Percentiles rank a stretch among this genome's conserved stretches.
Conservation (phyloP, 495 filamentous ascomycete species). For the Chaetomium fimeti region DNA sequence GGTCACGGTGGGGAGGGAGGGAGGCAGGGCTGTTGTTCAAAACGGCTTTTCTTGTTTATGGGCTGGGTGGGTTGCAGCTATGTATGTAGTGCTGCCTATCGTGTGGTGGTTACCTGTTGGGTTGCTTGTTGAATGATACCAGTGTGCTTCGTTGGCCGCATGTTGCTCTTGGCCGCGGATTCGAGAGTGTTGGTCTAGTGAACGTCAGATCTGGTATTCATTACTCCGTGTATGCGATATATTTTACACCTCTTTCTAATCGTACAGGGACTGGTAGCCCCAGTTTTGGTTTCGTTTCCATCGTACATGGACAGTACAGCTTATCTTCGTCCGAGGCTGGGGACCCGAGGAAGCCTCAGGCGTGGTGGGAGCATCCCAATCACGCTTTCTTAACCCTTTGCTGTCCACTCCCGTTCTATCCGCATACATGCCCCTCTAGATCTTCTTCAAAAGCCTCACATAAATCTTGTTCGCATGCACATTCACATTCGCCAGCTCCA, state of each 20-base stretch:
- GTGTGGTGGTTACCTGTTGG: background rate
- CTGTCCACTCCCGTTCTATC: background rate
- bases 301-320: background rate
- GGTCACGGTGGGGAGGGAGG: background rate
- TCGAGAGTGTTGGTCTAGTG: background rate
- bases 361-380: background rate
- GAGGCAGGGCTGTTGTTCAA: background rate
- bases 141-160: background rate
- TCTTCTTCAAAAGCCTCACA: constrained; percentile 50
- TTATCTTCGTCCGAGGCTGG: background rate
- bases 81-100: background rate
- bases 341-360: background rate
- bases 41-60: background rate
- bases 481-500: constrained; percentile 58
- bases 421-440: constrained; percentile 1
- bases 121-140: constrained; percentile 8
- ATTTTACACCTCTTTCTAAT: background rate
- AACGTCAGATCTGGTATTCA: background rate
- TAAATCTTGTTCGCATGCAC: constrained; percentile 48
- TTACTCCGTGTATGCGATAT: background rate
- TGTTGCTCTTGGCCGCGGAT: background rate
- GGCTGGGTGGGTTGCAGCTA: background rate
- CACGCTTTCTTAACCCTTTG: background rate
- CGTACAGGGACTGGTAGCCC: background rate
- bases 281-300: background rate